Evolutionary conservation across 768 basidiomycete genomes (phyloP).

Genomic region (Boletus bicolor): DNA sequence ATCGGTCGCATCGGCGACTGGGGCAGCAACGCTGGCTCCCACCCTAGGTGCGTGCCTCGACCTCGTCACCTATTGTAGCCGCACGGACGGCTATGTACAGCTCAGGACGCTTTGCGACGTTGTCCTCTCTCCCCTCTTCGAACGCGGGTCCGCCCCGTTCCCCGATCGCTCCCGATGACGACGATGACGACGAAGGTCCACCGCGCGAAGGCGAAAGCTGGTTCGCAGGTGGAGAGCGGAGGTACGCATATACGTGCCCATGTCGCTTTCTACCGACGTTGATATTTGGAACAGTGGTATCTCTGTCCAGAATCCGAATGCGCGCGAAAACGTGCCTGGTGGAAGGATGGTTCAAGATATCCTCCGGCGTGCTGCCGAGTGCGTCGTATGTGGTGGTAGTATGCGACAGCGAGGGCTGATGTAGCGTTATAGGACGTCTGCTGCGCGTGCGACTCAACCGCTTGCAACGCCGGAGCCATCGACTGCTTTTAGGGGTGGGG

Average conservation of each 20-base stretch:
- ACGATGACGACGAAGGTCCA: slow-evolving; percentile 46
- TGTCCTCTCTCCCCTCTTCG: slow-evolving; percentile 32
- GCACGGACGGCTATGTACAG: slow-evolving; percentile 8
- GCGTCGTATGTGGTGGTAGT: slow-evolving; percentile 24
- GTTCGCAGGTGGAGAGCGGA: slow-evolving; percentile 95
- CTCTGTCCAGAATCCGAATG: slow-evolving; percentile 81
- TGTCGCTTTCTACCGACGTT: background rate
- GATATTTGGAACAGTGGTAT: slow-evolving; percentile 59
- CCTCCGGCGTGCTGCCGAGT: slow-evolving; percentile 80
- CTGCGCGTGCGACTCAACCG: slow-evolving; percentile 14
- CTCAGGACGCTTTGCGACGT: slow-evolving; percentile 34
- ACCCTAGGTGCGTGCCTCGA: slow-evolving; percentile 11
- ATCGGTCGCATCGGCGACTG: slow-evolving; percentile 56
- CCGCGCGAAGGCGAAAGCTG: slow-evolving; percentile 54
- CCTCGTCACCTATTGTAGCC: background rate
- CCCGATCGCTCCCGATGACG: slow-evolving; percentile 25
- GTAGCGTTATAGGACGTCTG: slow-evolving; percentile 15
- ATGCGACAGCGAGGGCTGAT: background rate
- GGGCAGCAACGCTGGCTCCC: slow-evolving; percentile 28
- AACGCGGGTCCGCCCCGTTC: slow-evolving; percentile 13
- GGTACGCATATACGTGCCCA: slow-evolving; percentile 43
- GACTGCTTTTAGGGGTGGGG: slow-evolving; percentile 62
- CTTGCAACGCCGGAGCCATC: slow-evolving; percentile 17
- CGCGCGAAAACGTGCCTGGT: slow-evolving; percentile 43
- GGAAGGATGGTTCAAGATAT: slow-evolving; percentile 67